Base-by-base conservation (phyloP, 2,329 filamentous ascomycete genomes). In the Erysiphe pulchra region DNA sequence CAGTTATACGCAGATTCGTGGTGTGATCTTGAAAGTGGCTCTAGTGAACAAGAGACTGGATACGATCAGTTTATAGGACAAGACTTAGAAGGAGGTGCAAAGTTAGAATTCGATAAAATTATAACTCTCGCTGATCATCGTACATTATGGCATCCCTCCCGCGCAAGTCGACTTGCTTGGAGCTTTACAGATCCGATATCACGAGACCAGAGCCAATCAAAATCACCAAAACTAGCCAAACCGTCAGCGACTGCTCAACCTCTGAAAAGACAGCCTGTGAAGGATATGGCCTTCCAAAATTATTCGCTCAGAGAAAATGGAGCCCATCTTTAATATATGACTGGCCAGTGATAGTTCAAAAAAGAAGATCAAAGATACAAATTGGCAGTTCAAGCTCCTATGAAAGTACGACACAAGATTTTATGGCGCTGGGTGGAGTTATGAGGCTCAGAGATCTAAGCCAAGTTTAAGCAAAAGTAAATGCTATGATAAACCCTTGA, bases 171-270 rank as follows among this genome's bases (percentile, higher is more conserved):
- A 14, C 52, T 57, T 46, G 51, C 44, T 47, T 58, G 55, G 60
- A 59, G 53, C 50, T 62, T 56, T 50, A 54, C 53, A 48, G 58
- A 49, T 46, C 55, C 48, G 57, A 60, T 50, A 54, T 57, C 44
- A 47, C 54, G 37, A 53, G 52, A 47, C 64, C 68, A 16, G 61
- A 61, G 31, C 70, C 71, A 11, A 55, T 73, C 32, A 64, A 66
- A 37, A 68, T 73, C 53, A 55, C 65, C 53, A 73, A 70, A 54
- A 58, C 59, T 57, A 51, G 50, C 53, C 50, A 52, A 46, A 54
- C 51, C 56, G 48, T 58, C 46, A 42, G 53, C 51, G 44, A 53
- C 49, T 49, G 53, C 48, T 45, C 50, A 40, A 18, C 53, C 47
- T 42, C 52, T 44, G 42, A 49, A 48, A 49, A 54, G 45, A 42